phyloP scores from a whole-genome alignment of 306 rosid species.

The Carpinus viminea region DNA sequence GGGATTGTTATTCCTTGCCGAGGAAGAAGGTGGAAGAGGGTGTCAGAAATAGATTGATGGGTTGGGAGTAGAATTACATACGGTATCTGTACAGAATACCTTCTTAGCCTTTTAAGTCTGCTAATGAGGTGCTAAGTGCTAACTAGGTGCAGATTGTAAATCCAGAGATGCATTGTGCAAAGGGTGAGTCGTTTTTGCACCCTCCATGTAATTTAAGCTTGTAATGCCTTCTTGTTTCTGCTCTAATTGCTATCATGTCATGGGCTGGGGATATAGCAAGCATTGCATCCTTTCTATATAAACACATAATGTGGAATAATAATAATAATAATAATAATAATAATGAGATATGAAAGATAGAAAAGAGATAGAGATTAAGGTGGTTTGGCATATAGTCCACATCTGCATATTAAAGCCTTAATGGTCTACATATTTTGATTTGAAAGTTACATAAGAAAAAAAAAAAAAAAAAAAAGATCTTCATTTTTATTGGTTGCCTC shows the following conservation, averaged over 20 bases:
- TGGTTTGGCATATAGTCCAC: no score
- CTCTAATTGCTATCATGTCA: background rate
- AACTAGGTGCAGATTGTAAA: conserved; percentile 3
- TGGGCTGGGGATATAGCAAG: no score
- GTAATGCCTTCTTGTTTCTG: background rate
- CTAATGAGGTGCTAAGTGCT: background rate
- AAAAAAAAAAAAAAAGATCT: no score
- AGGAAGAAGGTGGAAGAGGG: conserved; percentile 41
- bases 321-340: no score
- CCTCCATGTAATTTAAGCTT: background rate
- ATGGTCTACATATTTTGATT: no score
- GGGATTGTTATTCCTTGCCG: conserved; percentile 30
- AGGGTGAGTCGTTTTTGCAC: background rate
- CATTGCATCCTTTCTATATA: no score
- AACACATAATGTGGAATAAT: no score
- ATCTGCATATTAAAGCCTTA: no score
- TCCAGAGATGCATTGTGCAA: background rate
- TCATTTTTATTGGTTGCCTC: no score
- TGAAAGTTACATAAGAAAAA: no score
- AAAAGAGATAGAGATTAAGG: no score
- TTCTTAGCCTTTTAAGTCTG: conserved; percentile 12
- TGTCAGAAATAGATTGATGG: conserved; percentile 59
- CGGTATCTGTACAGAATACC: conserved; percentile 13
- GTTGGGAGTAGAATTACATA: conserved; percentile 36
- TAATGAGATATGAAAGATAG: no score